phyloP scores from a whole-genome alignment of 495 filamentous ascomycete genomes.

The Chaetomium tenue region DNA sequence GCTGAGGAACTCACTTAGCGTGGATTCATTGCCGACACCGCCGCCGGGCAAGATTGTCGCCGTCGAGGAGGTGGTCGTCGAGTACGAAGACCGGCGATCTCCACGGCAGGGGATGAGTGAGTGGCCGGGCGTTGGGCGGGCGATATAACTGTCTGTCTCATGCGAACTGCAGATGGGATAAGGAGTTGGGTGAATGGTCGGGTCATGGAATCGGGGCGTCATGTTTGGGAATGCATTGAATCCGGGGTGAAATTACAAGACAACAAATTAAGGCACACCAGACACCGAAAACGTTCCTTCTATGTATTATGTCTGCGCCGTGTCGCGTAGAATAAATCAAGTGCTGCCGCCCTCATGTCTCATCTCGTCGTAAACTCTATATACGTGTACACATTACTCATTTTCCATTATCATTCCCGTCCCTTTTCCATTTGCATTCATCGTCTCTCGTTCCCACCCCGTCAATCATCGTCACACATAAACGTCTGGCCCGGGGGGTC shows the following conservation, averaged over 20 bases:
- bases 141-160: not conserved
- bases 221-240: not conserved
- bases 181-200: too few relatives aligned
- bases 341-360: conserved; percentile 3
- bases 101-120: not conserved
- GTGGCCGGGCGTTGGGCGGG: not conserved
- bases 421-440: not conserved
- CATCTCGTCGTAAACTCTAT: conserved; percentile 16
- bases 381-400: not conserved
- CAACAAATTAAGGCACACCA: not conserved
- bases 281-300: too few relatives aligned
- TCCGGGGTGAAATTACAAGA: too few relatives aligned
- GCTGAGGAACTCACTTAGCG: not conserved
- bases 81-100: not conserved
- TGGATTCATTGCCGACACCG: not conserved
- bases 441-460: not conserved
- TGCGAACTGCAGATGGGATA: not conserved
- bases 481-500: conserved; percentile 39
- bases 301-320: too few relatives aligned
- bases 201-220: not conserved
- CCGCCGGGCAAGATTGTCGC: not conserved
- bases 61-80: conserved; percentile 2
- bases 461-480: conserved; percentile 19
- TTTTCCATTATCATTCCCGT: too few relatives aligned
- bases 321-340: not conserved